phyloP scores from a whole-genome alignment of 2,329 filamentous ascomycete species.

The Trichoderma sp. region DNA sequence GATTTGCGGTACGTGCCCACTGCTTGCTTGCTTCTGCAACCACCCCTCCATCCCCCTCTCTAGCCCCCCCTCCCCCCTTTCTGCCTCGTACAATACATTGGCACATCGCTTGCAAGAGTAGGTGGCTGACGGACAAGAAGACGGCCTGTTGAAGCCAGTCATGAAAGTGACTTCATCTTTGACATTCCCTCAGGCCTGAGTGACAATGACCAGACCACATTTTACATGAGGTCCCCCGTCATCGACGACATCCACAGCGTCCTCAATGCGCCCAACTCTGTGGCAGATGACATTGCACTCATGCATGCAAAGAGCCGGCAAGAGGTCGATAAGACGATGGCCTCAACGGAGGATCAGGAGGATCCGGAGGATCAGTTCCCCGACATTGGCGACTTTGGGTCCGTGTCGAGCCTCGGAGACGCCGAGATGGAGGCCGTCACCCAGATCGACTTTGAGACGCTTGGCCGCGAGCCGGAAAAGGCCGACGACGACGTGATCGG shows the following conservation, averaged over 20 bases:
- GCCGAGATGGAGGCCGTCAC: conserved; percentile 21
- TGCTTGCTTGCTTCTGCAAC: too few species aligned
- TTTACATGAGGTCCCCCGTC: conserved; percentile 47
- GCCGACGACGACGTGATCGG: conserved; percentile 11
- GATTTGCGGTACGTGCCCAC: conserved; percentile 47
- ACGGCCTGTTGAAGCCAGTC: conserved; percentile 44
- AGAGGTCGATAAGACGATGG: background rate
- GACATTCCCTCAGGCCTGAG: conserved; percentile 52
- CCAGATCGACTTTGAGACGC: conserved; percentile 15
- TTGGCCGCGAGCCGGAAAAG: conserved; percentile 7
- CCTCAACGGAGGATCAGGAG: background rate
- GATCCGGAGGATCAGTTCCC: background rate
- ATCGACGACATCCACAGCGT: background rate
- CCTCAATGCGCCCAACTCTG: background rate
- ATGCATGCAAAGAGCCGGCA: background rate
- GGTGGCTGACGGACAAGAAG: conserved; percentile 24
- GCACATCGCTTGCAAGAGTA: background rate
- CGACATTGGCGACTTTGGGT: conserved; percentile 8
- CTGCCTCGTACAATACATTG: conserved; percentile 32
- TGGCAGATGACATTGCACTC: background rate
- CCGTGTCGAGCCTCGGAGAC: conserved; percentile 12
- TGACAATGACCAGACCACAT: conserved; percentile 54
- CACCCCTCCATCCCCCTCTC: too few species aligned
- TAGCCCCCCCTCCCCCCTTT: background rate
- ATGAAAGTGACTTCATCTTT: conserved; percentile 56